phyloP scores from a whole-genome alignment of 345 rosid species.

The Eucalyptus erythrocorys region DNA sequence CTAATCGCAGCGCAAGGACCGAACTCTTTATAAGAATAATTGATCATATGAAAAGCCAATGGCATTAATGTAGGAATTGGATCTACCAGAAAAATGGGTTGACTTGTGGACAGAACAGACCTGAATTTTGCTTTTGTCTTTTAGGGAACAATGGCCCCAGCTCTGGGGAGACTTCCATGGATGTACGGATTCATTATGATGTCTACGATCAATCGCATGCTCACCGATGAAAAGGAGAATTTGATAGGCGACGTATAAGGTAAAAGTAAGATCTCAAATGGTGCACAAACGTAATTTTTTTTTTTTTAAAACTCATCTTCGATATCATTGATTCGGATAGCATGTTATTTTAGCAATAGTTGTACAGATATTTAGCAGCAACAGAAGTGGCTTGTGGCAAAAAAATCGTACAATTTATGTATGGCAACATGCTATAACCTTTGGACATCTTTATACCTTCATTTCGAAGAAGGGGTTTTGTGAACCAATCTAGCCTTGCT shows the following conservation, averaged over 20 bases:
- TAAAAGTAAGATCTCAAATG: background rate
- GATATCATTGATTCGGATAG: background rate
- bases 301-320: background rate
- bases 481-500: background rate
- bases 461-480: background rate
- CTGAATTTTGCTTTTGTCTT: background rate
- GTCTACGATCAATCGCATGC: background rate
- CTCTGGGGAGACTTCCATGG: background rate
- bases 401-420: background rate
- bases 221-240: background rate
- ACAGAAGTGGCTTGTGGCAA: background rate
- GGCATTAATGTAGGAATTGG: background rate
- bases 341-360: background rate
- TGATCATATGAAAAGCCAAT: background rate
- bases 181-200: background rate
- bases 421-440: background rate
- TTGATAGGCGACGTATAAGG: background rate
- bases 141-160: background rate
- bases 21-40: background rate
- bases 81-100: background rate
- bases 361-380: background rate
- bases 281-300: background rate
- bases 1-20: background rate
- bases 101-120: background rate
- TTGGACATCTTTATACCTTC: background rate